phyloP scores from a whole-genome alignment of 176 grass and related monocot genomes.

The Ampelocalamus luodianensis region DNA sequence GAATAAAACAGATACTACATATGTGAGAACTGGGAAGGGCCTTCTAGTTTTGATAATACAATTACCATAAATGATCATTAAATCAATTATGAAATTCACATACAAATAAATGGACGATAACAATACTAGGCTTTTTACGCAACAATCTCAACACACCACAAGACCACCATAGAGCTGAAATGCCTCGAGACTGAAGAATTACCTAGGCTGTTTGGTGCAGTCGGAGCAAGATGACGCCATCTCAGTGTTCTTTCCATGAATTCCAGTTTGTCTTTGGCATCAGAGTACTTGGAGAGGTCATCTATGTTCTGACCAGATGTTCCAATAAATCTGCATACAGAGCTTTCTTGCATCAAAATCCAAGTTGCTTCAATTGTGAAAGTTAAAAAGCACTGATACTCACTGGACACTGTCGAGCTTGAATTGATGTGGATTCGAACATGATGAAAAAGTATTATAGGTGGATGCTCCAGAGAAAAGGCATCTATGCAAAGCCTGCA shows the following conservation, averaged over 20 bases:
- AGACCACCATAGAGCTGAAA: neutral
- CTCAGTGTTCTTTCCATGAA: slow-evolving; percentile 92
- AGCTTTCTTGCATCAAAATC: slow-evolving; percentile 32
- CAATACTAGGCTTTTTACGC: neutral
- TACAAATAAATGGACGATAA: neutral
- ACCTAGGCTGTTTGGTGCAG: slow-evolving; percentile 97
- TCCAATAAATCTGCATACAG: slow-evolving; percentile 75
- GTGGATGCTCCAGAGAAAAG: slow-evolving; percentile 86
- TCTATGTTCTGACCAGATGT: slow-evolving; percentile 97
- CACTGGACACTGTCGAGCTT: slow-evolving; percentile 84
- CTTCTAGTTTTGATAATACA: slow-evolving; percentile 1
- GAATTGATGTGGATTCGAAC: slow-evolving; percentile 95
- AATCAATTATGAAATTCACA: neutral
- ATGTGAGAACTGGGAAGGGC: slow-evolving; percentile 11
- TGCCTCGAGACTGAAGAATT: slow-evolving; percentile 7
- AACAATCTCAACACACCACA: slow-evolving; percentile 1
- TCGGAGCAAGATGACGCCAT: slow-evolving; percentile 94
- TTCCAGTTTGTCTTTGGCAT: slow-evolving; percentile 84
- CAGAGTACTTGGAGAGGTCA: slow-evolving; percentile 85
- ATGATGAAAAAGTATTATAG: slow-evolving; percentile 87
- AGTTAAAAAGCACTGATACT: slow-evolving; percentile 34
- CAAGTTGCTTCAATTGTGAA: slow-evolving; percentile 6
- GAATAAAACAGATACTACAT: slow-evolving; percentile 37
- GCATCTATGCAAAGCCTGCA: slow-evolving; percentile 88
- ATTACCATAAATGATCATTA: slow-evolving; percentile 4